Evolutionary conservation across 345 rosid genomes (phyloP).

Genomic region (Firmiana major): DNA sequence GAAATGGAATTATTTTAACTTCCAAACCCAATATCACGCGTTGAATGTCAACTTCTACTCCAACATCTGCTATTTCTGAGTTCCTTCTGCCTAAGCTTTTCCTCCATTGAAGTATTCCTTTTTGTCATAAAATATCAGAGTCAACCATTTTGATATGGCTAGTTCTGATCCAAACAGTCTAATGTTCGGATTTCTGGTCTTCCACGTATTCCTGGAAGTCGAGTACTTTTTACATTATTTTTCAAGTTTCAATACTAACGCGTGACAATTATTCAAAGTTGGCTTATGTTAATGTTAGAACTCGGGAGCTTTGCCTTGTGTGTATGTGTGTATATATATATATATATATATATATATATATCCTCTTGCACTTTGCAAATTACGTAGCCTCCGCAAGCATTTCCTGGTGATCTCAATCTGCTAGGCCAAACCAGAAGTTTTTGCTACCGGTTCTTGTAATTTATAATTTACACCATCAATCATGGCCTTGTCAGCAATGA

Average conservation of each 20-base stretch:
- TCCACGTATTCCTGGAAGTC: background rate
- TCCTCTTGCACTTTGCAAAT: background rate
- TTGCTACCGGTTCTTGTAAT: background rate
- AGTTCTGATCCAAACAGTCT: background rate
- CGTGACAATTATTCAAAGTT: background rate
- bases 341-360: too few species aligned
- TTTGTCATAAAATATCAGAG: background rate
- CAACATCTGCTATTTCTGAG: background rate
- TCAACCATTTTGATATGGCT: background rate
- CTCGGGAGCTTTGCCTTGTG: too few species aligned
- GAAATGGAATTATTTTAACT: too few species aligned
- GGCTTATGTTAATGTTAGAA: too few species aligned
- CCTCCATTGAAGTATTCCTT: background rate
- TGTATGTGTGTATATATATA: too few species aligned
- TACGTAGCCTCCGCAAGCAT: background rate
- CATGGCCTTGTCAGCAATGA: conserved; percentile 20
- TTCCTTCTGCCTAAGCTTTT: background rate
- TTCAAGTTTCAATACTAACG: background rate
- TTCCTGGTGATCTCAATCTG: background rate
- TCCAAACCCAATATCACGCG: background rate
- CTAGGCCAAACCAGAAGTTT: background rate
- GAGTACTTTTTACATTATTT: too few species aligned
- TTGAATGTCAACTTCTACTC: background rate
- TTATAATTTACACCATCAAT: background rate
- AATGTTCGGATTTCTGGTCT: background rate